Evolutionary conservation across 2,329 filamentous ascomycete genomes (phyloP).

Genomic region (Fusarium citri): DNA sequence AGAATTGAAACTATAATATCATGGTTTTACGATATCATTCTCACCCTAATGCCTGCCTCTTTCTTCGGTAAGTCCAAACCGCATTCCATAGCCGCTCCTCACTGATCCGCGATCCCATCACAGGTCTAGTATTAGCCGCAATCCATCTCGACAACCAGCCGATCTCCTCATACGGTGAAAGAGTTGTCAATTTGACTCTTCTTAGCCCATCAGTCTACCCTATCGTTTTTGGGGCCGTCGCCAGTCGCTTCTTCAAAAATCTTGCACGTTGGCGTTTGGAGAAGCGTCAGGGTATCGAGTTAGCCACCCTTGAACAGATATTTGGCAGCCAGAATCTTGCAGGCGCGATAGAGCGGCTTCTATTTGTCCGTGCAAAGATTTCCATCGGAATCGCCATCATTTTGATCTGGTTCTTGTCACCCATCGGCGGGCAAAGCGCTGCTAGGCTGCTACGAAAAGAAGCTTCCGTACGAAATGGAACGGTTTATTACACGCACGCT

Average conservation of each 20-base stretch:
- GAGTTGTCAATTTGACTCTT: not conserved
- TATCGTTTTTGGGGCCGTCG: conserved; percentile 20
- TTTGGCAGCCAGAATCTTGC: conserved; percentile 31
- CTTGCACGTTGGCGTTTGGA: conserved; percentile 21
- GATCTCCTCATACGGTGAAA: not conserved
- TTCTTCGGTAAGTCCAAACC: not conserved
- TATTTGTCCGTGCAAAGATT: conserved; percentile 8
- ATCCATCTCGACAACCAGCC: fast-evolving
- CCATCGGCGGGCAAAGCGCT: conserved; percentile 19
- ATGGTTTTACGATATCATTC: no score
- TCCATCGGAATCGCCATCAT: not conserved
- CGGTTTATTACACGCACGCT: not conserved
- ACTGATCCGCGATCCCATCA: fast-evolving
- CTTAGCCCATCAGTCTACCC: conserved; percentile 17
- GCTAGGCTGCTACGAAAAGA: not conserved
- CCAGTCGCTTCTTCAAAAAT: conserved; percentile 17
- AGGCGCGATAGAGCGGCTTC: not conserved
- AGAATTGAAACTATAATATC: no score
- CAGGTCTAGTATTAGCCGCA: fast-evolving
- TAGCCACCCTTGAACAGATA: conserved; percentile 19
- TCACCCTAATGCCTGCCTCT: fast-evolving
- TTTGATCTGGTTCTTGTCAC: conserved; percentile 9
- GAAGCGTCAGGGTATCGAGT: not conserved
- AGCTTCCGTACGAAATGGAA: not conserved
- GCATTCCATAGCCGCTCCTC: fast-evolving